Base-by-base conservation (phyloP, 257 asterid species). In the Catharanthus roseus region DNA sequence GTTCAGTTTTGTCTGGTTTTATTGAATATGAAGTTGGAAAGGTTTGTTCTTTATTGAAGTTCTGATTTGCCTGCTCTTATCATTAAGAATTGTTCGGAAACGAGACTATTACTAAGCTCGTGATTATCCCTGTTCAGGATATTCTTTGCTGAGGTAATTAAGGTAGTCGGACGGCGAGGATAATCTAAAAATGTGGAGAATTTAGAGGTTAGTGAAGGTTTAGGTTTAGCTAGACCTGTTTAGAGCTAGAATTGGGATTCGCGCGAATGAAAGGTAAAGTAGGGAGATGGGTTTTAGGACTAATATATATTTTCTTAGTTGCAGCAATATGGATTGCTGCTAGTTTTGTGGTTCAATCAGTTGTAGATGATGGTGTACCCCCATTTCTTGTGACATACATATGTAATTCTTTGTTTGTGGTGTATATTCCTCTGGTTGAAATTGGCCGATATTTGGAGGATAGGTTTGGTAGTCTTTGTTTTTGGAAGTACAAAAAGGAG, bases 241-340 rank as follows among this genome's bases (percentile, higher is more conserved):
- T 42, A 28, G 23, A 49, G 45, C 41, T 60, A 39, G 28, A 71
- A 28, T 70, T 55, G 72, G 24, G 74, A 51, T 56, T 51, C 10
- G 39, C 55, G 65, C 77, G 66, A 78, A 93, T 91, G 97, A 86
- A 73, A 77, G 83, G 70, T 72, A 86, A 74, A 81, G 71, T 49
- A 56, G 85, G 97, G 95, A 89, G 75, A 86, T 88, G 97, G 97
- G 75, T 74, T 81, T 77, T 91, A 53, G 99, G 99, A 64, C 79
- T 95, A 77, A 24, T 74, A 28, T 95, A 95, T 70, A 88, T 95
- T 77, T 57, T 91, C 34, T 79, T 84, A 23, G 97, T 95, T 68
- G 99, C 97, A 47, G 77, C 86, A 8, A 95, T 95, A 74, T 95
- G 99, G 99, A 89, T 95, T 75, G 96, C 93, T 75, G 95, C 99